phyloP scores from a whole-genome alignment of 2,329 filamentous ascomycete genomes.

The Macrophomina tecta region DNA sequence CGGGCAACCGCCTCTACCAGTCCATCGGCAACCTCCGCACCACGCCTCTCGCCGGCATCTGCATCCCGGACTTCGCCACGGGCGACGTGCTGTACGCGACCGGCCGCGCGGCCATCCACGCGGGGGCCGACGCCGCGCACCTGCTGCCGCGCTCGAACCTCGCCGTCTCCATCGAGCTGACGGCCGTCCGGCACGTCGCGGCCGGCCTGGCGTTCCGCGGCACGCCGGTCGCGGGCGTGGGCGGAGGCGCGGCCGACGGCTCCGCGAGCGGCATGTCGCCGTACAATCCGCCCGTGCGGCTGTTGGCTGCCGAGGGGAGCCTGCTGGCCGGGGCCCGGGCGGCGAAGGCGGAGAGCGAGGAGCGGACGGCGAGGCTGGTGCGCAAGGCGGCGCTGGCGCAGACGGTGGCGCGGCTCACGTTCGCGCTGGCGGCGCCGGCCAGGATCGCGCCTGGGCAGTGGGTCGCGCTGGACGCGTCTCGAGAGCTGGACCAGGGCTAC shows the following conservation, averaged over 20 bases:
- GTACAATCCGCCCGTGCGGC: conserved; percentile 78
- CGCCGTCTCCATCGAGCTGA: conserved; percentile 71
- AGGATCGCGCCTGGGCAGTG: conserved; percentile 76
- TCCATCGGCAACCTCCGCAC: conserved; percentile 77
- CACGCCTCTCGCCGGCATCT: conserved; percentile 71
- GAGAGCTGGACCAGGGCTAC: conserved; percentile 75
- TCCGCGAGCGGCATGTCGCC: conserved; percentile 58
- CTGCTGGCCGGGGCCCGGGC: conserved; percentile 18
- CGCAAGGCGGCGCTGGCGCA: conserved; percentile 67
- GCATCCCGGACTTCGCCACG: conserved; percentile 75
- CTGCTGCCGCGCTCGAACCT: conserved; percentile 74
- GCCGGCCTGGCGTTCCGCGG: conserved; percentile 73
- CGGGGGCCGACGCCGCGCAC: conserved; percentile 66
- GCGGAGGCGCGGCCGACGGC: background rate
- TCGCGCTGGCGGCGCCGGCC: conserved; percentile 51
- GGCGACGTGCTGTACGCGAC: conserved; percentile 78
- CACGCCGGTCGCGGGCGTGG: conserved; percentile 53
- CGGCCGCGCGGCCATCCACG: conserved; percentile 69
- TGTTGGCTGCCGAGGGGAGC: conserved; percentile 64
- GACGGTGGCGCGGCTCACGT: conserved; percentile 69
- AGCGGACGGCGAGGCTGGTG: conserved; percentile 61
- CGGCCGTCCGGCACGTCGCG: conserved; percentile 66
- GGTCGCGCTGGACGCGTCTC: conserved; percentile 73
- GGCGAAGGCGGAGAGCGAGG: background rate
- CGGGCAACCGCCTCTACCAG: conserved; percentile 83